A percentile compares a stretch with the other conserved stretches of the same genome.
These are phyloP conservation scores for Suhomyces pyralidae DNA, from an alignment of 805 yeast genomes.

Conservation along the genomic window DNA sequence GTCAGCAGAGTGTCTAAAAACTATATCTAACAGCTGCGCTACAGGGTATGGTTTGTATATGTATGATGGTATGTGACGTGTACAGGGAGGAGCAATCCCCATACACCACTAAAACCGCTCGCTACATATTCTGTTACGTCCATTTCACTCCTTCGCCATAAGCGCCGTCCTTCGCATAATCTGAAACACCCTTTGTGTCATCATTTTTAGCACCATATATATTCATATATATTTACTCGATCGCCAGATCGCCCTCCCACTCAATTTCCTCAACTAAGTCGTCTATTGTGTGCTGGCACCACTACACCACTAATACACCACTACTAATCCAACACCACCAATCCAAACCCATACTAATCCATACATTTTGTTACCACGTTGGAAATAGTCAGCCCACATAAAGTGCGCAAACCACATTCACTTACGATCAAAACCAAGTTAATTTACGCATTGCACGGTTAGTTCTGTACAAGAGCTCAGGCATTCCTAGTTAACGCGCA, in stretches of 20 bases:
- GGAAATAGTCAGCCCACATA: too few species aligned
- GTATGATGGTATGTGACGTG: neutral
- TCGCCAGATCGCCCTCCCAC: neutral
- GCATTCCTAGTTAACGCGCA: too few species aligned
- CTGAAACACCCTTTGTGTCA: slow-evolving; percentile 8
- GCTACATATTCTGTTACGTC: neutral
- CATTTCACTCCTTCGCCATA: neutral
- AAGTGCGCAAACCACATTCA: neutral
- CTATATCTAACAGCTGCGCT: too few species aligned
- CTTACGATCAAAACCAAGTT: neutral
- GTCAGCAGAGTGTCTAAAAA: too few species aligned
- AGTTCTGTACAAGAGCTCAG: too few species aligned
- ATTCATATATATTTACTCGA: neutral
- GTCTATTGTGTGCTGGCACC: neutral
- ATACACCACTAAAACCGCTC: neutral
- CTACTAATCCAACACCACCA: neutral
- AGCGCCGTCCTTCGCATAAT: slow-evolving; percentile 1
- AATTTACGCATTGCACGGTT: too few species aligned
- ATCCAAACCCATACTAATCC: neutral
- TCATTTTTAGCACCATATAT: neutral
- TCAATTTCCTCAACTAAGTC: neutral
- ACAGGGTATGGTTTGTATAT: too few species aligned
- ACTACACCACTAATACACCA: too few species aligned
- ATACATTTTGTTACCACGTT: too few species aligned
- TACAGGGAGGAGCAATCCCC: neutral